Base-by-base conservation (phyloP, 495 filamentous ascomycete genomes). In the Cetradonia linearis region DNA sequence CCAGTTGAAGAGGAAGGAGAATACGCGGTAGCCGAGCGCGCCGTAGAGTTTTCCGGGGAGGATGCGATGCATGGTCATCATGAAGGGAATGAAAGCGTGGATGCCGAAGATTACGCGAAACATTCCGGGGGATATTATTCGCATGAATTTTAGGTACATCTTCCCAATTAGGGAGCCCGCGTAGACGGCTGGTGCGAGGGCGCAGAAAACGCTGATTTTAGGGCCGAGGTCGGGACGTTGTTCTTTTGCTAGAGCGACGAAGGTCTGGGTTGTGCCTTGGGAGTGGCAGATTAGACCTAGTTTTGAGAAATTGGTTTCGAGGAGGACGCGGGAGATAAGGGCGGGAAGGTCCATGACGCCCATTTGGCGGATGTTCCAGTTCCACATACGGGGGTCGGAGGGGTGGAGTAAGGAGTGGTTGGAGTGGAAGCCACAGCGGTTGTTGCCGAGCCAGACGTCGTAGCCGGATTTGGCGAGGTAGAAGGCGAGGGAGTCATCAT, bases 381-480 rank as follows among this genome's bases (percentile, higher is more conserved):
- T 81, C 92, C 92, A 97, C 90, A 97, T 95, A 23, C 91, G 81
- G 7, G 92, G 92, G 67, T 97, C 92, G 20, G 74, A 74, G 61
- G 85, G 81, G 2, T 76, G 75, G 48, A 97, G 76, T 14, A 84
- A 74, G 1, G 78, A 81, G 65, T 97, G 92, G 62, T 82, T 77
- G 3, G 92, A 91, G 1, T 78, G 68, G 68, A 92, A 86, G 14
- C 91, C 93, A 69, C 93, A 96, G 27, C 92, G 84, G 68, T 95
- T 96, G 70, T 96, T 95, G 8, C 93, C 92, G 5, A 96, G 78
- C 91, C 91, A 97, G 55, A 97, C 89, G 69, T 97, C 92, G 72
- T 88, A 96, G n/a, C 92, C 92, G 0, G 79, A 84, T 70, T 95
- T 96, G 76, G 85, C 88, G 31, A 97, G 83, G 69, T 81, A 95